A percentile compares a stretch with the other conserved stretches of the same genome.
These are phyloP conservation scores for Fagus sylvatica DNA, from an alignment of 306 rosid genomes.

Conservation along the genomic window DNA sequence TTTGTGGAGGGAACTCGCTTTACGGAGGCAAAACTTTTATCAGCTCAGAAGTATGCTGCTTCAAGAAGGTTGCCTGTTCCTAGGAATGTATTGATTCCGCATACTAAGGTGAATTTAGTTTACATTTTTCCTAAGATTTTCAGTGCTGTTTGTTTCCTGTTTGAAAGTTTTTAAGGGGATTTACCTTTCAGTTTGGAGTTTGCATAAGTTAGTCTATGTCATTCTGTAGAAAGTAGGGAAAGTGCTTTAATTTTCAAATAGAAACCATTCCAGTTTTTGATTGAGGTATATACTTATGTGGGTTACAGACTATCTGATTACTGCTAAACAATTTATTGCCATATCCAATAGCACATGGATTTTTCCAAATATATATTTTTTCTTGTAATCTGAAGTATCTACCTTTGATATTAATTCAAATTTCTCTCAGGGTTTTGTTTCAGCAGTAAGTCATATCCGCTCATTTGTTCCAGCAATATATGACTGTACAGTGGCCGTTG, in stretches of 20 bases:
- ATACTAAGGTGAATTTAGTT: slow-evolving; percentile 67
- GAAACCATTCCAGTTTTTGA: too few relatives aligned
- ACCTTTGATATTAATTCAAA: background rate
- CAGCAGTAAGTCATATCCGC: slow-evolving; percentile 59
- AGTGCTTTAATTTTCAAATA: background rate
- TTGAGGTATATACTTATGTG: background rate
- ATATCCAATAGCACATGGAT: background rate
- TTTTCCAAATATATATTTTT: slow-evolving; percentile 8
- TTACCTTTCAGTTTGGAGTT: background rate
- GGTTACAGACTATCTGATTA: background rate
- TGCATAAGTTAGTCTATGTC: too few relatives aligned
- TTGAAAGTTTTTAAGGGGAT: background rate
- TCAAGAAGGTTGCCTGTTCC: slow-evolving; percentile 79
- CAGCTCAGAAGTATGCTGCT: slow-evolving; percentile 81
- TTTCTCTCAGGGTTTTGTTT: slow-evolving; percentile 71
- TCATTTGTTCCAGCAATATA: slow-evolving; percentile 69
- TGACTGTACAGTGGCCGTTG: slow-evolving; percentile 73
- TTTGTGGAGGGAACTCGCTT: slow-evolving; percentile 95
- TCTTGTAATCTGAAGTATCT: background rate
- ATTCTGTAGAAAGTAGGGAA: background rate
- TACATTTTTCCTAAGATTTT: background rate
- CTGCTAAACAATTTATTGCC: background rate
- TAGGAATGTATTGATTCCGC: slow-evolving; percentile 81
- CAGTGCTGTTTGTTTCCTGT: slow-evolving; percentile 6
- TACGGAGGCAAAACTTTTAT: slow-evolving; percentile 63